Base-by-base conservation (phyloP, 2,329 filamentous ascomycete species). In the Thelonectria rubi region DNA sequence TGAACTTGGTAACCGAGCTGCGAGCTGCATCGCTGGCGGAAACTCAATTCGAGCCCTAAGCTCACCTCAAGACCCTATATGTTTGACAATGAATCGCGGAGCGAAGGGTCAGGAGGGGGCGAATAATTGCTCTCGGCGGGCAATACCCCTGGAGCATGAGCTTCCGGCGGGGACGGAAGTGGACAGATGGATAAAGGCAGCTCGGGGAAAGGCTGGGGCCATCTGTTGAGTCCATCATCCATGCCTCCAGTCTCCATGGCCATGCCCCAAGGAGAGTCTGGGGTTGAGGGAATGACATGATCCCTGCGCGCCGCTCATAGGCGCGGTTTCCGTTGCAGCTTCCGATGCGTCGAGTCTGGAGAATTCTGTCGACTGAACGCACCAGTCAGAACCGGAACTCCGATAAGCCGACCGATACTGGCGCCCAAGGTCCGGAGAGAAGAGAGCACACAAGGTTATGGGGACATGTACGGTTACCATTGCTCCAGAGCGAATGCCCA, bases 241-340 rank as follows among this genome's bases (percentile, higher is more conserved):
- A 24, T 46, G 43, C 21, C 43, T 26, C 17, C 40, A 43, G 26
- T 17, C 17, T 48, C 55, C 55, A 50, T 57, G 39, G 24, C 55
- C 46, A 57, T 56, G 54, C 45, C 21, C 42, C 9, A 11, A 37
- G 34, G 34, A 17, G 51, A 59, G 50, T 63, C 60, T 63, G 60
- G 55, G 56, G 60, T 63, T 47, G 55, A 37, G 55, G 51, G 56
- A 39, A 32, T 56, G 56, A 52, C 40, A 49, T 43, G 43, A 60
- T 43, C 60, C 60, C 34, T 63, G 60, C 30, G 46, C 18, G 34
- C 21, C 32, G 47, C 47, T 60, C 42, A 59, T 55, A 55, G 60
- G 55, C 55, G 50, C 60, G 55, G 34, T 48, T 63, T 63, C 51
- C 55, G 45, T 59, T 42, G 39, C 60, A 46, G 51, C 37, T 63